These are phyloP conservation scores for Penicillium sclerotiorum DNA, from an alignment of 2,329 filamentous ascomycete species.

Conservation along the genomic window DNA sequence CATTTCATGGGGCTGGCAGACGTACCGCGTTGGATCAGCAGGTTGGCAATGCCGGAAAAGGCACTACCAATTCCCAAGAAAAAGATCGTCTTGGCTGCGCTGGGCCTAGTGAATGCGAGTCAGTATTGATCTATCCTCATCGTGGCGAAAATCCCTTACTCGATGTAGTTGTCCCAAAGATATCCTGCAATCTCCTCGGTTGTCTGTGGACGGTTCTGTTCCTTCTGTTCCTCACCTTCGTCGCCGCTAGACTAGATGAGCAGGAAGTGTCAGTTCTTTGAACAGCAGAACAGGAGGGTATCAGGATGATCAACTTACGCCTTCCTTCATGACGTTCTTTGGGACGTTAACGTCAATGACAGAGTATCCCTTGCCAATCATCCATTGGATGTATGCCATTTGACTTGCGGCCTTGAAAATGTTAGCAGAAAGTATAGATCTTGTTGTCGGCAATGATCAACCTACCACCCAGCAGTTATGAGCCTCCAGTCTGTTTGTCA, in stretches of 20 bases:
- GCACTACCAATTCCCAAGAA: constrained; percentile 89
- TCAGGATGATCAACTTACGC: constrained; percentile 47
- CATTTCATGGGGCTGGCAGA: neutral
- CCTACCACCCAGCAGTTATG: constrained; percentile 89
- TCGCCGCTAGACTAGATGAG: constrained; percentile 31
- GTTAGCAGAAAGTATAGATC: constrained; percentile 30
- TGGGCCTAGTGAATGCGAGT: constrained; percentile 52
- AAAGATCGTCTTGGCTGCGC: constrained; percentile 71
- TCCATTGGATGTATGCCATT: constrained; percentile 82
- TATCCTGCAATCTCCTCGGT: constrained; percentile 77
- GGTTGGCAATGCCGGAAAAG: constrained; percentile 78
- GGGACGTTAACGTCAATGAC: constrained; percentile 93
- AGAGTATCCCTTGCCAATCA: constrained; percentile 71
- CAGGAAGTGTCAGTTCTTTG: neutral
- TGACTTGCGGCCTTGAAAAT: constrained; percentile 72
- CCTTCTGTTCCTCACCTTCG: constrained; percentile 49
- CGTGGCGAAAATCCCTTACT: constrained; percentile 48
- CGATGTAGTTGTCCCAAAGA: constrained; percentile 96
- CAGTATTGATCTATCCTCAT: neutral
- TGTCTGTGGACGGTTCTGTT: constrained; percentile 55
- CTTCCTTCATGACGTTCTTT: constrained; percentile 68
- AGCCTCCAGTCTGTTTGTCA: constrained; percentile 73
- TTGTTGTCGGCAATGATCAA: constrained; percentile 26
- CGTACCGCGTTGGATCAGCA: constrained; percentile 75
- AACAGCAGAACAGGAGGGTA: no score